Base-by-base conservation (phyloP, 495 filamentous ascomycete genomes). In the Podospora pseudopauciseta region DNA sequence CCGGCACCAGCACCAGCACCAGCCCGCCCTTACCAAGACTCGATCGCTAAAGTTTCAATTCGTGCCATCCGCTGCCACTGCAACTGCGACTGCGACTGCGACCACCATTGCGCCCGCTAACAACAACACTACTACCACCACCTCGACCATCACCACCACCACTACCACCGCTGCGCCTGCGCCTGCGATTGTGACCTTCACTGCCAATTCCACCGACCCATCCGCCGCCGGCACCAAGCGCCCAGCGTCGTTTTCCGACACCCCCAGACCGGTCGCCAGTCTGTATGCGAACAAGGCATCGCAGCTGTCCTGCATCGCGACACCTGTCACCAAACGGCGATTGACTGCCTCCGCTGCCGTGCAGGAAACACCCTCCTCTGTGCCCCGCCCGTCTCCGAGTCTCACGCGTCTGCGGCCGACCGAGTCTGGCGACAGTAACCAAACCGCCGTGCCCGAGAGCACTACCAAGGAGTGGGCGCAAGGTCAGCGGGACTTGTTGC, bases 241-340 rank as follows among this genome's bases (percentile, higher is more conserved):
- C 44, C 78, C 82, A 53, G 72, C 77, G 32, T 83, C 81, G 30
- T 76, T 77, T 68, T 71, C 80, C 65, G 79, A 80, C 60, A 69
- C 73, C 4, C 72, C 74, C 19, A 66, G 67, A 65, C 28, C 60
- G 20, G 68, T 69, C 32, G 68, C 57, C 72, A 68, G 56, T 69
- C 60, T 73, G 32, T 69, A 73, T 74, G 73, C 71, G 57, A 67
- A 63, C 27, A 58, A 49, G 56, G 39, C 39, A 49, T 69, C 64
- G 19, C 65, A 66, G 63, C 65, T 66, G 64, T 67, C 74, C 26
- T 70, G 73, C 5, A 67, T 71, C 58, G 72, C 75, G 44, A 74
- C 39, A 19, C 71, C 74, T 28, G 23, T 66, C 28, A 65, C 71
- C 58, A 74, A 71, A 67, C 75, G 70, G 30, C 68, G 74, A 19